Percentiles rank a stretch among this genome's conserved stretches.
Evolutionary conservation across 1,284 basidiomycete genomes (phyloP).

Genomic region (Porogramme epimiltina): DNA sequence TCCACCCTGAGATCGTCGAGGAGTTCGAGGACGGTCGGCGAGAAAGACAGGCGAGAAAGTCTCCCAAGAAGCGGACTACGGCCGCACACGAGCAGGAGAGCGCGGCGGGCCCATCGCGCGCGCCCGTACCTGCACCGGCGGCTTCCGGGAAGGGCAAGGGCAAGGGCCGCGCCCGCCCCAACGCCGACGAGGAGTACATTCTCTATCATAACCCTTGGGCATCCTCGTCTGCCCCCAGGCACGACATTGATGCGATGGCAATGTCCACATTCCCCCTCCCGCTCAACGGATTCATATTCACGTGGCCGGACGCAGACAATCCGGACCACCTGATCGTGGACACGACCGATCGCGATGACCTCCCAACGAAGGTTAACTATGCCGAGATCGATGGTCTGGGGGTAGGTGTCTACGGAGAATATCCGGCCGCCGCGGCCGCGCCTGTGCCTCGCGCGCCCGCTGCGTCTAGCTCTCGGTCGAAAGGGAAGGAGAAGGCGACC

Average conservation of each 20-base stretch:
- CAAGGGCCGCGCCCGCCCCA: neutral
- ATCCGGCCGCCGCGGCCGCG: neutral
- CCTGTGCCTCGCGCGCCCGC: neutral
- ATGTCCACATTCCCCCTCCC: constrained; percentile 17
- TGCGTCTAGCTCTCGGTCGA: neutral
- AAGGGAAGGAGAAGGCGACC: neutral
- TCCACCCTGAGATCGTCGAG: constrained; percentile 44
- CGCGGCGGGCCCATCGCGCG: constrained; percentile 1
- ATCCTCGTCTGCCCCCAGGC: neutral
- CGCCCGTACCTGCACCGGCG: neutral
- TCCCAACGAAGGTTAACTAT: constrained; percentile 7
- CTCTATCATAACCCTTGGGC: constrained; percentile 6
- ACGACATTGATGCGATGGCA: constrained; percentile 12
- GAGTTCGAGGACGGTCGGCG: constrained; percentile 26
- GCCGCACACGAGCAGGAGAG: constrained; percentile 9
- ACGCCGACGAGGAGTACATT: constrained; percentile 2
- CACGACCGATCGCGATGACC: constrained; percentile 15
- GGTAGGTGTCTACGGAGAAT: constrained; percentile 3
- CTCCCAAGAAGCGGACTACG: constrained; percentile 17
- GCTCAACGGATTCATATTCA: constrained; percentile 26
- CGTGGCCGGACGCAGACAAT: constrained; percentile 31
- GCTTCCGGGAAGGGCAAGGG: constrained; percentile 3
- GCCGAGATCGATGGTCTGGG: constrained; percentile 2
- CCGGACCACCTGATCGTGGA: constrained; percentile 26
- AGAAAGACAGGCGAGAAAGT: constrained; percentile 19